Conservation (phyloP, 78 protist genomes). For the Parvularia atlantis region DNA sequence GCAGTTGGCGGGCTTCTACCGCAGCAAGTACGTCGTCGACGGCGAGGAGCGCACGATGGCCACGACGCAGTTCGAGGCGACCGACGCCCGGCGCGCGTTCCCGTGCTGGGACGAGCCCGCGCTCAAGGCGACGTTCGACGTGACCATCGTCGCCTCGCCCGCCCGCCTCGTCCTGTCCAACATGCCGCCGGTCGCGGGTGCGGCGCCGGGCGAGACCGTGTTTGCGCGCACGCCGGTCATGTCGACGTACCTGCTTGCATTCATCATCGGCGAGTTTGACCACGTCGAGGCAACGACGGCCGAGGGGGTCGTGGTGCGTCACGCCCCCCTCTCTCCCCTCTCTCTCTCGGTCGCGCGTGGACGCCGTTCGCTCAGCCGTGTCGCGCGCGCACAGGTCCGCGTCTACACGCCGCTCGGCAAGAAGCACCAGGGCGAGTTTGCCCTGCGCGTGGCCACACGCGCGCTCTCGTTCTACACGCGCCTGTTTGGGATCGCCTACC, state of each 20-base stretch:
- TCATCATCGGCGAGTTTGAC: not conserved
- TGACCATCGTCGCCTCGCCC: not conserved
- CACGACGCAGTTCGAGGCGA: constrained; percentile 11
- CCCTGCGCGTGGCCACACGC: constrained; percentile 15
- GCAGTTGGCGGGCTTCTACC: not conserved
- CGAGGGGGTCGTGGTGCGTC: not conserved
- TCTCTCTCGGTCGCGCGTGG: not conserved
- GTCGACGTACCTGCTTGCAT: constrained; percentile 13
- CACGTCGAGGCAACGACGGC: not conserved
- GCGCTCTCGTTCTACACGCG: not conserved
- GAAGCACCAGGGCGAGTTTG: not conserved
- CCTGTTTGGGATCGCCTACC: constrained; percentile 20
- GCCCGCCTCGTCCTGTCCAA: constrained; percentile 9
- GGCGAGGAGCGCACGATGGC: not conserved
- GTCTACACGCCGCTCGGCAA: constrained; percentile 16
- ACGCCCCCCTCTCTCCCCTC: not conserved
- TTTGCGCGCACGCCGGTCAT: not conserved
- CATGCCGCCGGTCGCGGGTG: constrained; percentile 3
- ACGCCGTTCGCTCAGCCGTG: too few species aligned
- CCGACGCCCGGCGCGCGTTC: constrained; percentile 12
- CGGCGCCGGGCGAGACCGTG: too few species aligned
- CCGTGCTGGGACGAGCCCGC: constrained; percentile 41
- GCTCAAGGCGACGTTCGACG: constrained; percentile 5
- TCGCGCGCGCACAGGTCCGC: not conserved
- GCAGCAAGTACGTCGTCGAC: not conserved